A percentile compares a stretch with the other conserved stretches of the same genome.
phyloP scores from a whole-genome alignment of 1,139 yeast species.

The Candida sp. region DNA sequence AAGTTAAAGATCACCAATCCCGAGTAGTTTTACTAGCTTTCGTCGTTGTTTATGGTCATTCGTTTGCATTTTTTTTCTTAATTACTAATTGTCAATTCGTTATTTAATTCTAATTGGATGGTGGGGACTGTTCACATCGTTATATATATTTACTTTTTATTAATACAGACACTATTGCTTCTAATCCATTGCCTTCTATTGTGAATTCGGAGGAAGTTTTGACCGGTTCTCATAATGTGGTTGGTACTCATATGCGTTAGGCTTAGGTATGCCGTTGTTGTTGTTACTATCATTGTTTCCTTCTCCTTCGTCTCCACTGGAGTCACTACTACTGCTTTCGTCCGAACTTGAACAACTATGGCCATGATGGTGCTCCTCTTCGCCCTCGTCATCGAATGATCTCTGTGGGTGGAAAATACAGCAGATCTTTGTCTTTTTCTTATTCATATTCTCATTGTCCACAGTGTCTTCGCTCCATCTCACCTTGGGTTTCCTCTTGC shows the following conservation, averaged over 20 bases:
- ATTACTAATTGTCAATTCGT: background rate
- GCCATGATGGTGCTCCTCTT: constrained; percentile 10
- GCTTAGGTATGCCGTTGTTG: constrained; percentile 26
- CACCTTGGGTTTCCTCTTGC: constrained; percentile 53
- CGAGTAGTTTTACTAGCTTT: constrained; percentile 18
- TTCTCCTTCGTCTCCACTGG: constrained; percentile 31
- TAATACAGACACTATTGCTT: background rate
- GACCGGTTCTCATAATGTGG: constrained; percentile 57
- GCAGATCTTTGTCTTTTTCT: constrained; percentile 92
- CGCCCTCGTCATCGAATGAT: constrained; percentile 60
- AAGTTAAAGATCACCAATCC: constrained; percentile 76
- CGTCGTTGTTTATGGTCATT: background rate
- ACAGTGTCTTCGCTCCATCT: constrained; percentile 86
- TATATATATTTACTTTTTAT: background rate
- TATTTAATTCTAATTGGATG: background rate
- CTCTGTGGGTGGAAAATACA: constrained; percentile 91
- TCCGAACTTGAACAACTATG: constrained; percentile 38
- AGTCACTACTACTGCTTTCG: constrained; percentile 31
- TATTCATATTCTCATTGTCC: constrained; percentile 88
- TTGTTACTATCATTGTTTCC: constrained; percentile 2
- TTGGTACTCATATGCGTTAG: constrained; percentile 79
- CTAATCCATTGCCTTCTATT: background rate
- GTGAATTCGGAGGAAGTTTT: constrained; percentile 7
- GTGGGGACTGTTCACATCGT: background rate
- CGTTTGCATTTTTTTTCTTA: constrained; percentile 1